Conservation (phyloP, 2,329 filamentous ascomycete species). For the Aureobasidium subglaciale region DNA sequence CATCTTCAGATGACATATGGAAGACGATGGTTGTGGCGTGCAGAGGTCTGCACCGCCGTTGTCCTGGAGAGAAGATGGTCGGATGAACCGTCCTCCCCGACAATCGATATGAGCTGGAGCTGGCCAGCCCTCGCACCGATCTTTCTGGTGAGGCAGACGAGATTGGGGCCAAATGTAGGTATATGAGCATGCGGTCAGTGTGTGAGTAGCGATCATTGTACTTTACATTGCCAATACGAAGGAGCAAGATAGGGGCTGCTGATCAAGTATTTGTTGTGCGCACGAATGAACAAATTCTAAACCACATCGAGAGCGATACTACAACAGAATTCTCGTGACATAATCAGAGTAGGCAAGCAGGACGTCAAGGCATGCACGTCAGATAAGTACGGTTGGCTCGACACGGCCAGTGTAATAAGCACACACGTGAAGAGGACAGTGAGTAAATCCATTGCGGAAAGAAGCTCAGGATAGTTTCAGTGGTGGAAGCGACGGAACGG, state of each 20-base stretch:
- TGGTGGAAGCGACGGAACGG: neutral
- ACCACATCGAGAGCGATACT: too few species aligned
- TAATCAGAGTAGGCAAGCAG: too few species aligned
- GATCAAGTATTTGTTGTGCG: neutral
- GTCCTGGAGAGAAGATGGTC: neutral
- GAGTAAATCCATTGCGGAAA: neutral
- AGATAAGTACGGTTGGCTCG: too few species aligned
- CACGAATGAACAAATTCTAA: too few species aligned
- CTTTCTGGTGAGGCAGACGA: neutral
- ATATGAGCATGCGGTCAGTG: neutral
- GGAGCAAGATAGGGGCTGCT: neutral
- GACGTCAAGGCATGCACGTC: too few species aligned
- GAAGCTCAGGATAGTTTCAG: too few species aligned
- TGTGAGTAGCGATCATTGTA: neutral
- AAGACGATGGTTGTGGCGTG: constrained; percentile 1
- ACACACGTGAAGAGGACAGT: neutral
- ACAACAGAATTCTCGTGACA: too few species aligned
- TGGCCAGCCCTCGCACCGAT: neutral
- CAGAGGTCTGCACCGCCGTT: constrained; percentile 6
- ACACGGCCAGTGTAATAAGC: too few species aligned
- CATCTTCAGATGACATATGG: neutral
- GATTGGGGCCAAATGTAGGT: neutral
- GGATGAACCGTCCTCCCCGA: constrained; percentile 4
- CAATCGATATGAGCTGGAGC: constrained; percentile 1
- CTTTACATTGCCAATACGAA: neutral